phyloP scores from a whole-genome alignment of 2,329 filamentous ascomycete species.

The Cryphonectria japonica region DNA sequence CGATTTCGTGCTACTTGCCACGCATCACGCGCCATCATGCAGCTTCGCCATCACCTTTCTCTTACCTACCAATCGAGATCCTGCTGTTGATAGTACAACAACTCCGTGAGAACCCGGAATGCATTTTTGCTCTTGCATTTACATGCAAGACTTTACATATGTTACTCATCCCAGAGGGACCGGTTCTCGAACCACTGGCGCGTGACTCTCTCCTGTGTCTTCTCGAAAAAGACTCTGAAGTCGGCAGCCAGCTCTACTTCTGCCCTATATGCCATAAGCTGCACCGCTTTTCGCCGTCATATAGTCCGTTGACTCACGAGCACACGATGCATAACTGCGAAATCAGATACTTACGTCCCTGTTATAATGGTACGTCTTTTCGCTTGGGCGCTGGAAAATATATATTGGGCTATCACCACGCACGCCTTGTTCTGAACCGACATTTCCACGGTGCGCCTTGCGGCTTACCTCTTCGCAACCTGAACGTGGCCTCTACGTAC shows the following conservation, averaged over 20 bases:
- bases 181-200: not conserved
- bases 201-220: not conserved
- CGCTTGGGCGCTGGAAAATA: not conserved
- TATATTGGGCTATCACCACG: not conserved
- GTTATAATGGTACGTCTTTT: not conserved
- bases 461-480: not conserved
- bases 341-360: not conserved
- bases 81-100: not conserved
- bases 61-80: not conserved
- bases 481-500: not conserved
- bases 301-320: not conserved
- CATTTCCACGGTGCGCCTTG: not conserved
- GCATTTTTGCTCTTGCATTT: not conserved
- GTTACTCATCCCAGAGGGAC: not conserved
- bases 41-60: not conserved
- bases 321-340: not conserved
- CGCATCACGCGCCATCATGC: not conserved
- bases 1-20: not conserved
- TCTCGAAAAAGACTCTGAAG: not conserved
- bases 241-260: conserved; percentile 6
- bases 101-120: not conserved
- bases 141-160: not conserved
- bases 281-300: conserved; percentile 2
- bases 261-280: conserved; percentile 2
- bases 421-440: conserved; percentile 2